Evolutionary conservation across 352 stramenopile genomes (phyloP).

Genomic region (Saprolegnia parasitica): DNA sequence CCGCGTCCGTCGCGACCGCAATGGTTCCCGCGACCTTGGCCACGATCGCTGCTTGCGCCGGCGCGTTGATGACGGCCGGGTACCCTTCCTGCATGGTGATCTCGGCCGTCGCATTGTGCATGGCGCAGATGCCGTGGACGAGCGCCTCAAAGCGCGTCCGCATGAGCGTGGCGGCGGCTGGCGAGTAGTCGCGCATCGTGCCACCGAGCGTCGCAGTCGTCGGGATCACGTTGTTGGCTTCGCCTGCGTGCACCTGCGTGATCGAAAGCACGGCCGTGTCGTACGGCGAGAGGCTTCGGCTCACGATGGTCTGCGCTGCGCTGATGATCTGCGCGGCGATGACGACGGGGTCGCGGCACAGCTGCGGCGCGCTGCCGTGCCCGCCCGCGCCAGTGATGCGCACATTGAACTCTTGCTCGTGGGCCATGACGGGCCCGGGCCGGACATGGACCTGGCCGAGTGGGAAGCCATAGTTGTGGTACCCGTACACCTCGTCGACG

Average conservation of each 20-base stretch:
- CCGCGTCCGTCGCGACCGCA: constrained; percentile 71
- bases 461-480: constrained; percentile 88
- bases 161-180: constrained; percentile 76
- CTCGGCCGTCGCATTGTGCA: constrained; percentile 63
- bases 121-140: constrained; percentile 75
- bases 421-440: constrained; percentile 87
- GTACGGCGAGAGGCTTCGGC: constrained; percentile 82
- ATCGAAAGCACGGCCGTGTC: constrained; percentile 91
- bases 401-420: constrained; percentile 91
- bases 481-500: constrained; percentile 89
- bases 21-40: constrained; percentile 70
- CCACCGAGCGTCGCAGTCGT: constrained; percentile 73
- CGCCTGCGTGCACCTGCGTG: constrained; percentile 86
- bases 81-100: constrained; percentile 71
- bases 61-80: constrained; percentile 68
- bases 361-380: constrained; percentile 90
- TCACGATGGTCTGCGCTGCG: constrained; percentile 91
- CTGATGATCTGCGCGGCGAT: constrained; percentile 85
- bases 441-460: constrained; percentile 86
- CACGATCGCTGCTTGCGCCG: constrained; percentile 72
- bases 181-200: constrained; percentile 91
- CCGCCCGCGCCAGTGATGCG: constrained; percentile 89
- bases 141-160: constrained; percentile 80
- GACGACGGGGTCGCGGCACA: constrained; percentile 91
- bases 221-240: constrained; percentile 95